phyloP scores from a whole-genome alignment of 2,329 filamentous ascomycete species.

The Cephalotrichum gorgonifer region DNA sequence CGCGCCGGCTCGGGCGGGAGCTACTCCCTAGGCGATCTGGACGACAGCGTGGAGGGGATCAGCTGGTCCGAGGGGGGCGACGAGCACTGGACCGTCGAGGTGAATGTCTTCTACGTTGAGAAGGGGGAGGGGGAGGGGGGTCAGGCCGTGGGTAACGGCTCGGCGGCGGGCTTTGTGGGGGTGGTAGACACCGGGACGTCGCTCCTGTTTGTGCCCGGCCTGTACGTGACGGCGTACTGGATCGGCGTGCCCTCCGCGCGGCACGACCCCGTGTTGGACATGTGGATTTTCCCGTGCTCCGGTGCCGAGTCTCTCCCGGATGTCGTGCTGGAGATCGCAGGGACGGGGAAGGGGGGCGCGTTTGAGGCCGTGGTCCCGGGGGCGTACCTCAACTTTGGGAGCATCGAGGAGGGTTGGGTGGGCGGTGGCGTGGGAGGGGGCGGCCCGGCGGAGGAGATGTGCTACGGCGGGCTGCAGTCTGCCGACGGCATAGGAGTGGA shows the following conservation, averaged over 20 bases:
- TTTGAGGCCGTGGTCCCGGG: conserved; percentile 42
- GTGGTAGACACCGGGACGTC: conserved; percentile 63
- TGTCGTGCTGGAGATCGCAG: conserved; percentile 43
- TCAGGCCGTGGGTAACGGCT: too few species aligned
- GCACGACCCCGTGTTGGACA: conserved; percentile 31
- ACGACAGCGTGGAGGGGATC: conserved; percentile 29
- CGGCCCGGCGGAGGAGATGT: conserved; percentile 33
- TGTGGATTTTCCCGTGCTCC: conserved; percentile 49
- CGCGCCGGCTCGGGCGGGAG: conserved; percentile 30
- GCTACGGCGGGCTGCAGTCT: conserved; percentile 69
- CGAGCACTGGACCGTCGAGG: conserved; percentile 44
- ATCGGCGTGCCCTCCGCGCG: conserved; percentile 38
- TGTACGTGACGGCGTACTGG: conserved; percentile 52
- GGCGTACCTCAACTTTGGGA: conserved; percentile 42
- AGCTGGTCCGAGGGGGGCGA: conserved; percentile 25
- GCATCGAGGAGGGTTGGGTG: conserved; percentile 24
- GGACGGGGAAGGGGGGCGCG: too few species aligned
- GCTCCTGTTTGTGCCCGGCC: conserved; percentile 48
- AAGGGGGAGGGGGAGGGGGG: conserved; percentile 11
- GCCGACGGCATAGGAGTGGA: conserved; percentile 28
- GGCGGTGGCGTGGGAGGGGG: not conserved
- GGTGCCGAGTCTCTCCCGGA: conserved; percentile 43
- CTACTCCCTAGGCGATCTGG: conserved; percentile 41
- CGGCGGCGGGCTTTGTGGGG: conserved; percentile 29
- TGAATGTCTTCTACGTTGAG: conserved; percentile 45